Base-by-base conservation (phyloP, 2,329 filamentous ascomycete species). In the Cercospora sesami region DNA sequence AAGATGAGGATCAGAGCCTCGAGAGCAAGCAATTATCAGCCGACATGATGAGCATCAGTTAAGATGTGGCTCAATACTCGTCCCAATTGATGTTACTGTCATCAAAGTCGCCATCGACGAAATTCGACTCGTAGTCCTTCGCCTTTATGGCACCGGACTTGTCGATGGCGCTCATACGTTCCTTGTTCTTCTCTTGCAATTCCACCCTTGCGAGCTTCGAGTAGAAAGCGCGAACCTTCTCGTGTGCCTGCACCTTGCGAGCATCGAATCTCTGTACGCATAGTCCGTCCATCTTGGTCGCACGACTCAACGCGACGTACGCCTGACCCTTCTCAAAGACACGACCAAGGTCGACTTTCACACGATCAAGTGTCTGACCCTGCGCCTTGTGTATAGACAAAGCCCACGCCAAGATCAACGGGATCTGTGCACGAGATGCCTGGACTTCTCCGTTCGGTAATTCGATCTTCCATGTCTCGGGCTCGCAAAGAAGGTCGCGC, bases 301-400 rank as follows among this genome's bases (percentile, higher is more conserved):
- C 95, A 80, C 95, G 91, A 83, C 92, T 96, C 14, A 99, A 87
- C 62, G 95, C 95, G 62, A 99, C 95, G 77, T 99, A 99, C 5
- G 95, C 95, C 79, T 99, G 95, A 0, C 95, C 95, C 79, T 97
- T 97, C 78, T 99, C 95, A 75, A 99, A 99, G 1, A 97, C 92
- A 69, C 88, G 91, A 31, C 93, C 91, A 0, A 99, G 84, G 77
- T 99, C 93, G 28, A 99, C 95, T 77, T 96, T 96, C 68, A 99
- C 95, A 61, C 94, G 86, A 76, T 96, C 93, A 28, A 97, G 83
- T 1, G 94, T 98, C 79, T 98, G 94, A 1, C 94, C 94, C 78
- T 98, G 94, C 0, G 95, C 95, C 81, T 99, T 99, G 83, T 99
- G 95, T 68, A 99, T 99, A 0, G 93, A 97, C 21, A 99, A 82